Base-by-base conservation (phyloP, 495 filamentous ascomycete genomes). In the Hyaloscypha hepaticicola region DNA sequence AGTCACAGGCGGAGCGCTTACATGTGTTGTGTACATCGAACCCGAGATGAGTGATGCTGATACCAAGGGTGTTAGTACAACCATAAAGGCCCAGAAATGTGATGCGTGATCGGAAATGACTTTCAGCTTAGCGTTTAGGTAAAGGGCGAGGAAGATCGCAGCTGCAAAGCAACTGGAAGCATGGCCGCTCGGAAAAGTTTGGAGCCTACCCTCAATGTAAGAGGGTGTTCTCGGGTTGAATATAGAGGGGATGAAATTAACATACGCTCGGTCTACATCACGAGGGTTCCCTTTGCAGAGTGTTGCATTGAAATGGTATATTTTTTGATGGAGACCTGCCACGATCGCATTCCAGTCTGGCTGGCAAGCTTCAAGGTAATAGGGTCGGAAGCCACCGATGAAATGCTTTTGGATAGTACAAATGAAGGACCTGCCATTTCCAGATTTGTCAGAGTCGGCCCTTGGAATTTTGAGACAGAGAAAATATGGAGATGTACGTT, bases 61-160 rank as follows among this genome's bases (percentile, higher is more conserved):
- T n/a, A 66, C 16, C 22, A 66, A 22, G 2, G 64, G 64, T 6
- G 51, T 26, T 19, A 61, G 28, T 16, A 27, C 31, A 8, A 66
- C 16, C 27, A 61, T 24, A 27, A 66, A 57, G 8, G 26, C 24
- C 38, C 58, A 56, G n/a, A 50, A 56, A 26, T 61, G 22, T 33
- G 64, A 56, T 9, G 50, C 52, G 67, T 84, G 83, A 72, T 84
- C 80, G 53, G 79, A 66, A 65, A 84, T 86, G 24, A 85, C 78
- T 72, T 88, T 87, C 22, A 90, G 75, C 64, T 88, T 88, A 7
- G 83, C 85, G 64, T 89, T 88, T 21, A 89, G 75, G 70, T 87
- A 90, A 0, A 89, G 76, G n/a, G 76, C 77, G 5, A 87, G 70
- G 62, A 79, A 89, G 5, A 80, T 69, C 55, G 83, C 81, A n/a